phyloP scores from a whole-genome alignment of 108 stramenopile genomes.

The Nitzschia sp. region DNA sequence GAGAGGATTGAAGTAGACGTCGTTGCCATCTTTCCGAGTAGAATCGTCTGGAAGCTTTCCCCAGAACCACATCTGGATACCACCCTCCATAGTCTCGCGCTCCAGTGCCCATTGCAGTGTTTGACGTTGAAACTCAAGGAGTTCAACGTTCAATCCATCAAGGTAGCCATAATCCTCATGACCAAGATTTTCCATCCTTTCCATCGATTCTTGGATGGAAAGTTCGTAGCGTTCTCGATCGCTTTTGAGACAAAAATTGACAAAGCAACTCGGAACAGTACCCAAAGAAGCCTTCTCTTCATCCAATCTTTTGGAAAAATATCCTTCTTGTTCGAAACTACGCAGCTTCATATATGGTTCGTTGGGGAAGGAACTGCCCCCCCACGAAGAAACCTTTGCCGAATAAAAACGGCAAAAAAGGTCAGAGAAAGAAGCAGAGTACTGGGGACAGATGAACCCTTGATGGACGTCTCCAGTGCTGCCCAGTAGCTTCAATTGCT shows the following conservation, averaged over 20 bases:
- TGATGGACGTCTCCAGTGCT: neutral
- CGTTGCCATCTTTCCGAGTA: neutral
- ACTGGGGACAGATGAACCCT: neutral
- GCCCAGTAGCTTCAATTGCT: neutral
- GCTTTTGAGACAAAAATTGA: neutral
- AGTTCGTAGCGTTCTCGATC: neutral
- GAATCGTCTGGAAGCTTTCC: conserved; percentile 29
- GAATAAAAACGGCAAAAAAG: neutral
- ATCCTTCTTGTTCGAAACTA: too few species aligned
- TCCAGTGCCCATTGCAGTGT: conserved; percentile 47
- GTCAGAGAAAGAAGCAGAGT: neutral
- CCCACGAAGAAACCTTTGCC: too few species aligned
- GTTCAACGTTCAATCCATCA: conserved; percentile 41
- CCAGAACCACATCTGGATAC: conserved; percentile 43
- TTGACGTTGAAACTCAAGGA: conserved; percentile 51
- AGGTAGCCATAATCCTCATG: conserved; percentile 22
- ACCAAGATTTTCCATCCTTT: conserved; percentile 46
- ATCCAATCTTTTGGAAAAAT: too few species aligned
- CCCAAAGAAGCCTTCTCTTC: too few species aligned
- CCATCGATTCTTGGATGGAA: conserved; percentile 13
- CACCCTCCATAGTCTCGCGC: conserved; percentile 35
- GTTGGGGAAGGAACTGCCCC: too few species aligned
- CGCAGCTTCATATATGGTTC: too few species aligned
- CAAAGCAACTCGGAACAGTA: too few species aligned
- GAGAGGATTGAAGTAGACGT: conserved; percentile 41